phyloP scores from a whole-genome alignment of 345 rosid genomes.

The Iberis pinnata region DNA sequence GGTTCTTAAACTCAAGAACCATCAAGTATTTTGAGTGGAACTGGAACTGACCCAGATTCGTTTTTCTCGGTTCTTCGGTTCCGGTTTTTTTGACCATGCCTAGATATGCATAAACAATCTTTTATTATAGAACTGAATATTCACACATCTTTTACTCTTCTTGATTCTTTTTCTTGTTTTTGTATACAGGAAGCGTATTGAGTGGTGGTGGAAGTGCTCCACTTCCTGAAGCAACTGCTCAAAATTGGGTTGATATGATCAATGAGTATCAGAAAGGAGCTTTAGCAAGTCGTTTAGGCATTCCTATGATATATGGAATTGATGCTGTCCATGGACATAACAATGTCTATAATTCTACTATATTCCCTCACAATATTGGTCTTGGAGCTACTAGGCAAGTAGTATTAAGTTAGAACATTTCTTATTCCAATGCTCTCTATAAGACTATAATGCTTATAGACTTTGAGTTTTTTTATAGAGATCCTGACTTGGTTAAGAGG shows the following conservation, averaged over 20 bases:
- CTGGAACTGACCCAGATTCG: too few relatives aligned
- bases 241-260: conserved; percentile 72
- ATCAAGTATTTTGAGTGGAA: too few relatives aligned
- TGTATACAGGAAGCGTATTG: conserved; percentile 57
- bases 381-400: conserved; percentile 85
- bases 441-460: too few relatives aligned
- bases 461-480: conserved; percentile 39
- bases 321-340: conserved; percentile 96
- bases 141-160: too few relatives aligned
- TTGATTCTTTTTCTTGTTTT: neutral
- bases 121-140: too few relatives aligned
- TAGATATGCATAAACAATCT: too few relatives aligned
- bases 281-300: conserved; percentile 66
- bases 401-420: conserved; percentile 10
- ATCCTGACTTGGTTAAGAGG: conserved; percentile 72
- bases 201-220: conserved; percentile 94
- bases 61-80: too few relatives aligned
- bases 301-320: conserved; percentile 90
- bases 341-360: conserved; percentile 79
- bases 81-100: too few relatives aligned
- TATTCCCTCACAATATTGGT: conserved; percentile 85
- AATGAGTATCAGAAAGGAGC: conserved; percentile 66
- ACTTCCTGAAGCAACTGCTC: conserved; percentile 54
- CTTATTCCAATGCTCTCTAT: neutral
- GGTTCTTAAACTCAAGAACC: too few relatives aligned